Evolutionary conservation across 371 early-diverging fungal genomes (phyloP), one percentile per base, ranked within the genome.

Genomic region (Rhizopus delemar): DNA sequence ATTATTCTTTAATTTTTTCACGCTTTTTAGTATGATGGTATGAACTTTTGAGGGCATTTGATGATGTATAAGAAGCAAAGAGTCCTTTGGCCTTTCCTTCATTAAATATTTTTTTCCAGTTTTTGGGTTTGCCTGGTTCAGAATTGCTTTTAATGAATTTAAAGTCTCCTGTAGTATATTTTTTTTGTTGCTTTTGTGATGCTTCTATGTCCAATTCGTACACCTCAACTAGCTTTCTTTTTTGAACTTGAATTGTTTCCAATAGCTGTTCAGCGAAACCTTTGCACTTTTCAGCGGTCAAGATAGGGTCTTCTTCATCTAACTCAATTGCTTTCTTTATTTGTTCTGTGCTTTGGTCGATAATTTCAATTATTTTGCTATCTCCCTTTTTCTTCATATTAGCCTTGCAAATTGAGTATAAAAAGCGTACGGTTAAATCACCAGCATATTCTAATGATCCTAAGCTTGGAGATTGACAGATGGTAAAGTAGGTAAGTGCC

Each of bases 251-350:
- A 54, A 53, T 60, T 15, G 41, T 50, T 54, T 48, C 55, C 49
- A 60, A 48, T 48, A 60, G 41, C 12, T 53, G n/a, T 60, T 60
- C 41, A 48, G 60, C 55, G 33, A 60, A 53, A 48, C 32, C 41
- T 60, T 54, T 60, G 55, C 54, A 48, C 49, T 60, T 60, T 60
- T 60, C 60, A 48, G 54, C 56, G 13, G 52, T 62, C 57, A 56
- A 36, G 52, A 56, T 52, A 56, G 62, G 53, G 36, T 62, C 52
- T 62, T 56, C 62, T 15, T 60, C 60, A 36, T 55, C 51, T 51
- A 62, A 45, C 43, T 52, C 57, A 31, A 62, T 62, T 39, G 46
- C 52, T 62, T 62, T 51, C 46, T 46, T 45, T 62, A 62, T 51
- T 56, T 62, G 41, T 35, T 62, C 51, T 51, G 62, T 56, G 51